A percentile compares a stretch with the other conserved stretches of the same genome.
phyloP scores from a whole-genome alignment of 768 basidiomycete genomes.

The Galerina sulciceps region DNA sequence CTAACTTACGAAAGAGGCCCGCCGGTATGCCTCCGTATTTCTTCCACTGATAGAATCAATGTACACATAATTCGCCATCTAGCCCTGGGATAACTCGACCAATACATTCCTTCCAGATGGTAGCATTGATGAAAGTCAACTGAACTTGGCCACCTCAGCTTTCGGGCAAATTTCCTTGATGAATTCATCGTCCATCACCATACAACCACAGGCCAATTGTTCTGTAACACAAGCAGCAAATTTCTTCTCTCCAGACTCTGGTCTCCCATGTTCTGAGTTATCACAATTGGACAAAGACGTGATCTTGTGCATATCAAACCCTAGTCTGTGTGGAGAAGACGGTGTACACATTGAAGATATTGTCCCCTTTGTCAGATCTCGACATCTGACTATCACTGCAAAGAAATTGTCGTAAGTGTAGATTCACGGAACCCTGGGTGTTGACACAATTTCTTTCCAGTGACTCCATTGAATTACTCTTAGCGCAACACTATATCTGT shows the following conservation, averaged over 20 bases:
- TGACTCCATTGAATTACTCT: background rate
- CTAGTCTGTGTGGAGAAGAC: conserved; percentile 54
- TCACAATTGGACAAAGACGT: conserved; percentile 64
- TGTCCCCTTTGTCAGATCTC: conserved; percentile 50
- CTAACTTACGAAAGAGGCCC: conserved; percentile 63
- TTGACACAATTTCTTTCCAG: background rate
- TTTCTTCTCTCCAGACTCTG: no score
- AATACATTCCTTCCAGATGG: background rate
- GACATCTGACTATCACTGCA: background rate
- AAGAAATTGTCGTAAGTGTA: background rate
- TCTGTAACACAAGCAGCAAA: no score
- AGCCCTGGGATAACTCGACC: background rate
- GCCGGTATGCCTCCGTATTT: conserved; percentile 44
- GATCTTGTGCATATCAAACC: conserved; percentile 58
- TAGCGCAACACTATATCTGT: background rate
- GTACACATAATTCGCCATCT: conserved; percentile 26
- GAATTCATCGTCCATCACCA: no score
- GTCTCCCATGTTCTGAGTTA: conserved; percentile 31
- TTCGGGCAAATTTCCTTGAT: background rate
- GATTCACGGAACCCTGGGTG: background rate
- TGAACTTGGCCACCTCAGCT: background rate
- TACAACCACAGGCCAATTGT: no score
- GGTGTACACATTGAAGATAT: conserved; percentile 66
- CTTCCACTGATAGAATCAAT: background rate
- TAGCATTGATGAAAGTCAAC: background rate